Base-by-base conservation (phyloP, 1,284 basidiomycete species). In the Cryptococcus hybrid region DNA sequence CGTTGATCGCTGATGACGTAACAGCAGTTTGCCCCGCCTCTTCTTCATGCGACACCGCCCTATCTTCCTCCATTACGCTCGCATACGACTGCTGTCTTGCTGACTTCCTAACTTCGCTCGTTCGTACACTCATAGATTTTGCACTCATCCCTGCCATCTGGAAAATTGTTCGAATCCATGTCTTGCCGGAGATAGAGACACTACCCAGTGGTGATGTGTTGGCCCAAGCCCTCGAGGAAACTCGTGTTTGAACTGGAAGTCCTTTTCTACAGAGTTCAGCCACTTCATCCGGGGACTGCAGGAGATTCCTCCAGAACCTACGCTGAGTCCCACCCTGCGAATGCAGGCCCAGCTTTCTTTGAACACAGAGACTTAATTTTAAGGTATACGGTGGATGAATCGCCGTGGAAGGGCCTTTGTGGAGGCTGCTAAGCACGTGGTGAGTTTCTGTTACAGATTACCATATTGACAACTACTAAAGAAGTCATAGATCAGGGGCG, bases 1-100 rank as follows among this genome's bases (percentile, higher is more conserved):
- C 13, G 35, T 24, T 34, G 5, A 47, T 44, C 24, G 24, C 24
- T 24, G 24, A 24, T 24, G 24, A 24, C 24, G 24, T 24, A 24
- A 24, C 24, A 75, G 72, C 64, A 62, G 2, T 74, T 67, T 54
- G 18, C 47, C 1, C 58, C 69, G 2, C 71, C 70, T 0, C 47
- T 74, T 0, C 58, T 73, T 1, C 69, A 71, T 43, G 69, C 66
- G 3, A 64, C 68, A 12, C 67, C 71, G 0, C 62, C 63, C 0
- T 9, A 59, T 11, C 58, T 70, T 18, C 64, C 68, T 2, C 51
- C 56, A 3, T 43, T 76, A 5, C 69, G 74, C 12, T 52, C 56
- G 1, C 59, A 56, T 11, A 54, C 74, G 0, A 57, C 58, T 1
- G 48, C 57, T 0, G 42, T 59, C 11, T 62, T 69, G 44, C 57